These are phyloP conservation scores for Physcomitrium patens DNA, from an alignment of 225 moss, liverwort and hornwort genomes.

Conservation along the genomic window DNA sequence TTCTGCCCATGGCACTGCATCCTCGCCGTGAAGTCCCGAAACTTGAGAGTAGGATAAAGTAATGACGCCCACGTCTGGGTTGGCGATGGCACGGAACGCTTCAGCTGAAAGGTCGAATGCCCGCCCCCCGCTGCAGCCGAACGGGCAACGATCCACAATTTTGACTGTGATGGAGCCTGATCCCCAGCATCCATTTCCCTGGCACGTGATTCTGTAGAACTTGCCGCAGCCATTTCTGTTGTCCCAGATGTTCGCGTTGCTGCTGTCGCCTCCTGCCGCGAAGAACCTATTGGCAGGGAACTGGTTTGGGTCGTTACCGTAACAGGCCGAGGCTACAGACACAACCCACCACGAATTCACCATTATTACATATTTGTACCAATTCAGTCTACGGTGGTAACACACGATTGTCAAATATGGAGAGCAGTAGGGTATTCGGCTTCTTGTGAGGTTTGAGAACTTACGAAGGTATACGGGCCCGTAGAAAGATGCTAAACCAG, in stretches of 20 bases:
- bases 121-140: slow-evolving; percentile 37
- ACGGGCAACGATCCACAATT: slow-evolving; percentile 41
- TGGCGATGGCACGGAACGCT: slow-evolving; percentile 35
- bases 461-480: not conserved
- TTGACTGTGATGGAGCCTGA: slow-evolving; percentile 23
- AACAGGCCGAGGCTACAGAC: slow-evolving; percentile 32
- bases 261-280: slow-evolving; percentile 51
- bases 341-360: not conserved
- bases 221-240: slow-evolving; percentile 44
- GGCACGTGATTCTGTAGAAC: slow-evolving; percentile 23
- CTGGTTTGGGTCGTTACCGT: slow-evolving; percentile 11
- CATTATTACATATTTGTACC: not conserved
- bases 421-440: not conserved
- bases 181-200: slow-evolving; percentile 42
- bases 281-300: not conserved
- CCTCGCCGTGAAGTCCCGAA: not conserved
- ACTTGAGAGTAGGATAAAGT: not conserved
- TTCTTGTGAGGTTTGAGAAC: slow-evolving; percentile 10
- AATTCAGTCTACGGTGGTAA: too few relatives aligned
- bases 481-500: slow-evolving; percentile 26
- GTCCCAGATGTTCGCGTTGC: slow-evolving; percentile 36
- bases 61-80: slow-evolving; percentile 34
- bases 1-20: slow-evolving; percentile 2
- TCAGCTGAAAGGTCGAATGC: slow-evolving; percentile 52
- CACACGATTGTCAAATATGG: not conserved